Evolutionary conservation across 2,329 filamentous ascomycete genomes (phyloP).

Genomic region (Pseudocercospora fijiensis): DNA sequence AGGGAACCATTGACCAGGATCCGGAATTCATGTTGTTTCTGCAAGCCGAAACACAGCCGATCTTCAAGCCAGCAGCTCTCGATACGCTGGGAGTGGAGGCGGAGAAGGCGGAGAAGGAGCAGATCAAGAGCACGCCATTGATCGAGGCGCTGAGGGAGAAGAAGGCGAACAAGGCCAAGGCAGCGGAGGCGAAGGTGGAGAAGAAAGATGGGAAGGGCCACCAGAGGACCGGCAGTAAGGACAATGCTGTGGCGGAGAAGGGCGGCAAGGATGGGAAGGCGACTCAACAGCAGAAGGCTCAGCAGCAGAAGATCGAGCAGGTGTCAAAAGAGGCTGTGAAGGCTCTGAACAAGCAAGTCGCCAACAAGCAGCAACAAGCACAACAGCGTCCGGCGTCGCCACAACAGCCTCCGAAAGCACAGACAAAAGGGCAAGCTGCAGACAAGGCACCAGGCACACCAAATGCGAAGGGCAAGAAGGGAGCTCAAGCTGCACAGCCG

Average conservation of each 20-base stretch:
- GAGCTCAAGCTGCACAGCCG: constrained; percentile 21
- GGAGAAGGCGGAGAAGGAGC: constrained; percentile 54
- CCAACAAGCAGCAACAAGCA: constrained; percentile 32
- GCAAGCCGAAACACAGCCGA: constrained; percentile 75
- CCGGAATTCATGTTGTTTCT: constrained; percentile 93
- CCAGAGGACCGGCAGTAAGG: constrained; percentile 36
- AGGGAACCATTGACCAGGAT: constrained; percentile 95
- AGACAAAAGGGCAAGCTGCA: constrained; percentile 33
- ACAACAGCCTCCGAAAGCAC: constrained; percentile 34
- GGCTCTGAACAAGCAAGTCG: constrained; percentile 51
- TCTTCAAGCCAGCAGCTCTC: constrained; percentile 53
- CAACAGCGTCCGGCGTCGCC: constrained; percentile 26
- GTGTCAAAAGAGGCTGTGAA: constrained; percentile 56
- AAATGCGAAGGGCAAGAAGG: constrained; percentile 33
- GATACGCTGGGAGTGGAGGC: constrained; percentile 52
- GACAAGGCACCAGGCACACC: constrained; percentile 38
- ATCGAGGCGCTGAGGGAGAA: constrained; percentile 82
- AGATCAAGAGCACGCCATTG: constrained; percentile 79
- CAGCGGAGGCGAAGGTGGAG: constrained; percentile 33
- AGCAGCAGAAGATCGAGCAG: constrained; percentile 34
- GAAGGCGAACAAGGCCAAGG: constrained; percentile 40
- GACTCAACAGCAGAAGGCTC: constrained; percentile 25
- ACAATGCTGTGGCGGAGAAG: constrained; percentile 40
- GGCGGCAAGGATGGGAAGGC: constrained; percentile 36
- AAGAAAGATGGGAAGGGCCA: constrained; percentile 37